Evolutionary conservation across 306 rosid species (phyloP), one percentile per base, ranked within the genome.

Genomic region (Vigna angularis): DNA sequence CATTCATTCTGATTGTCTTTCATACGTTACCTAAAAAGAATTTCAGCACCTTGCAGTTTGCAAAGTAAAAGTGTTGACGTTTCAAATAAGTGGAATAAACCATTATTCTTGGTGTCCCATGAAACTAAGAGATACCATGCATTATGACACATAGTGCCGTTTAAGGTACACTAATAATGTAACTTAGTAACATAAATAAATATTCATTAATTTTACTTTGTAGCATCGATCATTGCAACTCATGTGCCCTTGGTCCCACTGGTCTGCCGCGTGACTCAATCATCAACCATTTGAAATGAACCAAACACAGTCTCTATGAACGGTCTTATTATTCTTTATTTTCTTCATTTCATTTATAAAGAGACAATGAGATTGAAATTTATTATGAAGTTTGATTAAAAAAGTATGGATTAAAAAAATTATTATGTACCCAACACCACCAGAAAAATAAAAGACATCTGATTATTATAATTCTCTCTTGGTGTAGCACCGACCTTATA

Each of bases 231-330:
- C 45, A 76, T 49, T 6, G n/a, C 56, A 38, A 44, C 67, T n/a
- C 74, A 52, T 76, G 80, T 65, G 73, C 57, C 72, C 34, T 48
- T 48, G 71, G 70, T 14, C 70, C 77, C 49, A 59, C 36, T 1
- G 6, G 52, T 44, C 15, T 62, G 61, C 36, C 63, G 26, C 34
- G 5, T 30, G 34, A 0, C 34, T 4, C 34, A 30, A 8, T 55
- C 6, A 36, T 51, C 73, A 65, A 49, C 26, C 6, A 32, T 47
- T 62, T 6, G 40, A 49, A 52, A 75, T 10, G 62, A 48, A 28
- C 72, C 40, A 3, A 44, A 30, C 12, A 7, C 9, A 7, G 26
- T 73, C 14, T 47, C 13, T 10, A 47, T 48, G 6, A 57, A 56
- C 13, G 40, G 24, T 38, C 15, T 7, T 40, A 22, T 53, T 71